Conservation (phyloP, 306 rosid species). For the Quercus ilex region DNA sequence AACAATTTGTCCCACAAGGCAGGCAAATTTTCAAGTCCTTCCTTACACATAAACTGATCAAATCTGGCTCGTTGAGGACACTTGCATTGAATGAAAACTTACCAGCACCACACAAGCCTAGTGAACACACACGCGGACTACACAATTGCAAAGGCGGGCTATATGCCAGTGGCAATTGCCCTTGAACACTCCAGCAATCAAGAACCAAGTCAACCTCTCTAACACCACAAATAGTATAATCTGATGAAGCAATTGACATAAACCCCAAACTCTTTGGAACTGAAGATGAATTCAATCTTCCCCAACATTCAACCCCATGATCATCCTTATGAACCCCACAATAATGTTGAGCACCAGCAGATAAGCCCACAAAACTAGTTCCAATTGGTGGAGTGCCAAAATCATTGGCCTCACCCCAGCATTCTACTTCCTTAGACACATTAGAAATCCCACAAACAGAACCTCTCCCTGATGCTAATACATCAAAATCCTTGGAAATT, state of each 20-base stretch:
- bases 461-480: conserved; percentile 51
- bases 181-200: conserved; percentile 75
- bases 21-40: conserved; percentile 70
- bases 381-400: conserved; percentile 29
- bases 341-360: conserved; percentile 63
- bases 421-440: conserved; percentile 39
- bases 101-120: conserved; percentile 39
- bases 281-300: conserved; percentile 55
- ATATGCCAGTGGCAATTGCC: conserved; percentile 35
- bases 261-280: conserved; percentile 66
- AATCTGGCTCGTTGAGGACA: conserved; percentile 57
- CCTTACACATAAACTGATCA: conserved; percentile 65
- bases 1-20: conserved; percentile 78
- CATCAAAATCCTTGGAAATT: conserved; percentile 38
- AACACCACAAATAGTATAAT: conserved; percentile 70
- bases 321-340: conserved; percentile 76
- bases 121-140: conserved; percentile 72
- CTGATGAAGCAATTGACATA: conserved; percentile 76
- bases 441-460: conserved; percentile 68
- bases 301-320: conserved; percentile 85
- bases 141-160: conserved; percentile 88
- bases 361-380: conserved; percentile 33
- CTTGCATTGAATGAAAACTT: conserved; percentile 80
- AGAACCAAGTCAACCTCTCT: conserved; percentile 78
- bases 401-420: conserved; percentile 61